Evolutionary conservation across 441 rosid genomes (phyloP).

Genomic region (Erodium chrysanthum): DNA sequence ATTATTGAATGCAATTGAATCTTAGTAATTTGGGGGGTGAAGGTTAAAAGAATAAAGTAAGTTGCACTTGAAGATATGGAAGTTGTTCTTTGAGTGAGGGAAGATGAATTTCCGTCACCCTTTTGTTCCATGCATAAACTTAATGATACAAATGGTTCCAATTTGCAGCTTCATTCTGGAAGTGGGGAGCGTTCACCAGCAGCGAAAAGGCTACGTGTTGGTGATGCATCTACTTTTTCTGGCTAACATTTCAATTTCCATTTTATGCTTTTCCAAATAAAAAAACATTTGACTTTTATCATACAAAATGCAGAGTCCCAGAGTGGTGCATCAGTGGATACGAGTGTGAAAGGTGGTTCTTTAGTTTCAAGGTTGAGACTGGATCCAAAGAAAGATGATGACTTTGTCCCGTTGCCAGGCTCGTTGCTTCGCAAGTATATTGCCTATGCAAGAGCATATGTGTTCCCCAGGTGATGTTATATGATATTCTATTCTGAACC

Average conservation of each 20-base stretch:
- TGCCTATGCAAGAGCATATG: conserved; percentile 76
- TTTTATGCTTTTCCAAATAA: neutral
- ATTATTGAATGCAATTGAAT: neutral
- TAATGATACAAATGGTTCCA: conserved; percentile 11
- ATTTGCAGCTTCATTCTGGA: conserved; percentile 80
- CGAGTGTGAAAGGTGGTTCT: conserved; percentile 43
- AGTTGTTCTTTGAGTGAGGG: no score
- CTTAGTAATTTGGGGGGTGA: neutral
- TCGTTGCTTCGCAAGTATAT: conserved; percentile 83
- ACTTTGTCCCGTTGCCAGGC: conserved; percentile 72
- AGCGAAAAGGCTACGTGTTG: conserved; percentile 45
- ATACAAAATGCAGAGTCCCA: conserved; percentile 37
- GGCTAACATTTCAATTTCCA: neutral
- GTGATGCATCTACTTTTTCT: conserved; percentile 22
- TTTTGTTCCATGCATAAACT: neutral
- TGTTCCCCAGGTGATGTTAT: conserved; percentile 65
- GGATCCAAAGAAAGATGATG: conserved; percentile 54
- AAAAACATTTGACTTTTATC: neutral
- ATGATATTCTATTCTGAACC: conserved; percentile 3
- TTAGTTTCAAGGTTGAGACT: conserved; percentile 72
- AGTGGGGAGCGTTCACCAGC: conserved; percentile 43
- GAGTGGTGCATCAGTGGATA: conserved; percentile 30
- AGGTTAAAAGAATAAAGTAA: neutral
- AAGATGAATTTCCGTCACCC: no score
- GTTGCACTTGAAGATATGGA: no score